Base-by-base conservation (phyloP, 768 basidiomycete genomes). In the Tricholoma terreum region DNA sequence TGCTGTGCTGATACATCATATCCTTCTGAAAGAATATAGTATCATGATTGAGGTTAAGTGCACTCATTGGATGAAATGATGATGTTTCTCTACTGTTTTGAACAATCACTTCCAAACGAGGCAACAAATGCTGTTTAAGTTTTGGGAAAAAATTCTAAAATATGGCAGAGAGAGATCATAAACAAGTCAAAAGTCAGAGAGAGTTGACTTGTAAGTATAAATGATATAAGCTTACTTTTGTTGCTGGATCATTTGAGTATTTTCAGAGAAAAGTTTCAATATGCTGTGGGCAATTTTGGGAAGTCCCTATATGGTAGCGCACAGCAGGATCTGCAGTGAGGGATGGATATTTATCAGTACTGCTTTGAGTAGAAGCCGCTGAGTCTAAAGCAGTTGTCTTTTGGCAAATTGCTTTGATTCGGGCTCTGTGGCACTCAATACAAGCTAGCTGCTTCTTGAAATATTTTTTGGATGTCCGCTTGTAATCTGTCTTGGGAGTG, bases 161-260 rank as follows among this genome's bases (percentile, higher is more conserved):
- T 27, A 27, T 27, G 24, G 24, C 24, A 27, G 24, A 27, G 24
- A 27, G 24, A 27, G 24, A 27, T 27, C 24, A 27, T 27, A 27
- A 27, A 27, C 24, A 27, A 27, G 24, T 27, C 24, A 27, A 27
- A 27, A 27, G 24, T 27, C 24, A 27, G 24, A 27, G 24, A 27
- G 24, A 27, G 24, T 27, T 27, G 24, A 3, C 24, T 27, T 27
- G 24, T 27, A 27, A 27, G 6, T 27, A 27, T 27, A 27, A 27
- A 27, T 27, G 24, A 27, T 27, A 27, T 27, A 27, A 27, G 19
- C 46, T 31, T 50, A 50, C 49, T 27, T 27, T 50, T 11, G 22
- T 17, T 11, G 19, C 49, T 77, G 49, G 49, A 50, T 50, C 49
- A n/a, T 19, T 19, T 12, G 49, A 21, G 31, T 52, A 12, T 9